Base-by-base conservation (phyloP, 1,284 basidiomycete genomes). In the Termitomyces sp. region DNA sequence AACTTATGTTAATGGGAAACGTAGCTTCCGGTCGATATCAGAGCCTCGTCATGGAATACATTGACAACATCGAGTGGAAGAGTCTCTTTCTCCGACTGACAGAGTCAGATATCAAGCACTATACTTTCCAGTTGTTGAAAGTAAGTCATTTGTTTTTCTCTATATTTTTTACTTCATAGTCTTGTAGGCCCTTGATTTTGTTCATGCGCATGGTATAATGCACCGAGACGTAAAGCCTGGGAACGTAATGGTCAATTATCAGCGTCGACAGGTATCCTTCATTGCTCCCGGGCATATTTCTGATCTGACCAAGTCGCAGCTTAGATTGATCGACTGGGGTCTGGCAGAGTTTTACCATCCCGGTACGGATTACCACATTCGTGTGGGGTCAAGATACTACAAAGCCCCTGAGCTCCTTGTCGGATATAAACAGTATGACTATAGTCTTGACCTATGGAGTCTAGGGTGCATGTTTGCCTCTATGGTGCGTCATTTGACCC, bases 311-410 rank as follows among this genome's bases (percentile, higher is more conserved):
- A 31, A 31, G 57, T 11, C 35, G 37, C 60, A 88, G 84, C 72
- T 93, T 46, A 81, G 91, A 21, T 71, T 94, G 53, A 94, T 94
- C 62, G 92, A 95, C 72, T 95, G 92, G 92, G 92, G 92, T 52
- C 72, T 95, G 28, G 92, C 92, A 45, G 92, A 95, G 67, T 95
- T 94, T 71, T 95, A 94, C 68, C 91, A 92, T 63, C 90, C 91
- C 3, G 81, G 83, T 48, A 89, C 86, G 28, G 85, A 92, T 57
- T 92, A 93, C 72, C 92, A 93, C 63, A 88, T 93, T 54, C 83
- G 91, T 11, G 92, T 94, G 8, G 92, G 90, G n/a, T 90, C 88
- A 47, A 78, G 91, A 55, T 93, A 93, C 72, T 94, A 90, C 76
- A 94, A 94, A 68, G 88, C 87, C 0, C 92, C 92, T 5, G 92